phyloP scores from a whole-genome alignment of 306 rosid genomes.

The Erythrophleum fordii region DNA sequence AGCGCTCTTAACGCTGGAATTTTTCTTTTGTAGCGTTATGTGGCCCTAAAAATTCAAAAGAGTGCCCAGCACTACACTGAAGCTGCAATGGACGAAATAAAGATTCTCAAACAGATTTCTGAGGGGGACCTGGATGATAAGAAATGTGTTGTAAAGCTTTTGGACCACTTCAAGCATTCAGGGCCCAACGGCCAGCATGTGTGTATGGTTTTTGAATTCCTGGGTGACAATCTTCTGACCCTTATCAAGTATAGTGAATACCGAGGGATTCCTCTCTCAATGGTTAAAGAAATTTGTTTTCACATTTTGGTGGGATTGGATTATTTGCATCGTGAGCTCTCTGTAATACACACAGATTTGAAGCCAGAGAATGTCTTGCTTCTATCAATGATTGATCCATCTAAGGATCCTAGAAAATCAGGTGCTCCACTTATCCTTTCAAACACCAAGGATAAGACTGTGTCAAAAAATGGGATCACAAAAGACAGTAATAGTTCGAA shows the following conservation, averaged over 20 bases:
- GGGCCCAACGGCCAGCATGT: conserved; percentile 86
- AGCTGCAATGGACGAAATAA: conserved; percentile 86
- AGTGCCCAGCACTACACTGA: conserved; percentile 88
- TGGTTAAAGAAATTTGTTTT: conserved; percentile 83
- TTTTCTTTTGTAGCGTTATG: conserved; percentile 55
- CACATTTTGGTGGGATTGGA: conserved; percentile 85
- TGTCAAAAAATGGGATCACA: conserved; percentile 46
- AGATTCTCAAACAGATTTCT: conserved; percentile 76
- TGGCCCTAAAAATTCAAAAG: conserved; percentile 84
- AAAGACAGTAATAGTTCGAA: conserved; percentile 56
- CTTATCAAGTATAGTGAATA: conserved; percentile 70
- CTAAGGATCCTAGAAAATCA: conserved; percentile 78
- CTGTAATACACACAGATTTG: conserved; percentile 85
- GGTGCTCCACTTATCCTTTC: conserved; percentile 67
- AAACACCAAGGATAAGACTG: conserved; percentile 49
- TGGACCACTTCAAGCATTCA: conserved; percentile 85
- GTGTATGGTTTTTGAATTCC: conserved; percentile 81
- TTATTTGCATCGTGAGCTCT: conserved; percentile 84
- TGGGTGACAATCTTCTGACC: conserved; percentile 80
- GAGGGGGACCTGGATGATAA: conserved; percentile 71
- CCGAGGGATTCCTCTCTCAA: conserved; percentile 66
- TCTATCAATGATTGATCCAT: conserved; percentile 67
- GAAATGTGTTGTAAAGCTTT: conserved; percentile 76
- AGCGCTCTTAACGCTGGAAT: not conserved
- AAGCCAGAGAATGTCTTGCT: conserved; percentile 89